Evolutionary conservation across 768 basidiomycete genomes (phyloP), one percentile per base, ranked within the genome.

Genomic region (Podaxis sp.): DNA sequence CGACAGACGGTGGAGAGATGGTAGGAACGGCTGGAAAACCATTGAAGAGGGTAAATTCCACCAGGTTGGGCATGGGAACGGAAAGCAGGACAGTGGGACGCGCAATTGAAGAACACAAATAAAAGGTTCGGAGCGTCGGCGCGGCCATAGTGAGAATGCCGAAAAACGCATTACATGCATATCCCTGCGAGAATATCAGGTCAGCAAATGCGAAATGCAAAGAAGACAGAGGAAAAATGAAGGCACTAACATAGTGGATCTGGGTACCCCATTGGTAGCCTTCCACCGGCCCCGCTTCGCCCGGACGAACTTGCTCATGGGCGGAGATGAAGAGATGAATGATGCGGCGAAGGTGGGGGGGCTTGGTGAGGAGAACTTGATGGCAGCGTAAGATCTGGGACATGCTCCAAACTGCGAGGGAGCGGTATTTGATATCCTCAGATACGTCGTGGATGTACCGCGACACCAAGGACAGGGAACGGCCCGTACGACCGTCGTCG

Each of bases 391-490:
- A 26, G 17, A 76, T 60, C 62, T 75, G 71, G 2, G 33, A 30
- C 30, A 67, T 62, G 22, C 76, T 73, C 1, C 62, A 24, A 28
- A 76, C 38, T 24, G 72, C 71, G 26, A 77, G 63, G 26, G 73
- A 76, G 28, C 75, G 75, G 33, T 72, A 65, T 55, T 69, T 71
- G 62, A 66, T 66, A 15, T 58, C 67, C 26, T 62, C 57, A 2
- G 77, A 76, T 3, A 66, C 52, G 13, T 70, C 63, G 57, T 67
- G 64, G 62, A 76, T 68, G 64, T 64, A 69, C 40, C 65, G 66
- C 24, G 77, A 79, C 38, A 77, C 76, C 33, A 74, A 71, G 28
- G 77, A 73, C 11, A 78, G 71, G 10, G 77, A 69, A 13, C 76
- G 74, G 8, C 75, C 77, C 4, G 77, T 77, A 4, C 56, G 56